These are phyloP conservation scores for Aegilops speltoides DNA, from an alignment of 176 grass and related monocot species.

Conservation along the genomic window DNA sequence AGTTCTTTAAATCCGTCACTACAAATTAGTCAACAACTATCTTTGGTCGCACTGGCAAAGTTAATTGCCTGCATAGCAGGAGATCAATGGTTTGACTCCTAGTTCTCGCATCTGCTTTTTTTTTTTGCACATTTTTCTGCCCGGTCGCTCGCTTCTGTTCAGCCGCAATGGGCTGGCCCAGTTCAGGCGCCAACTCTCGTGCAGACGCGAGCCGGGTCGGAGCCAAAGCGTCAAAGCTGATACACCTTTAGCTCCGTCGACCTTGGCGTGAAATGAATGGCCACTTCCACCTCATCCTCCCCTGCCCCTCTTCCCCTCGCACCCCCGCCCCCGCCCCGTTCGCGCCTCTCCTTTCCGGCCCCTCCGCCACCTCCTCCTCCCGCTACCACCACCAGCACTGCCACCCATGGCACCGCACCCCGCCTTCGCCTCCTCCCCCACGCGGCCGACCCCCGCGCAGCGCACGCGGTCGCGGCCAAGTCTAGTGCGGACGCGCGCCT, in stretches of 20 bases:
- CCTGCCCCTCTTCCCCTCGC: background rate
- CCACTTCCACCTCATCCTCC: slow-evolving; percentile 46
- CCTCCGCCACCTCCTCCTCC: background rate
- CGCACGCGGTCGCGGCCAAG: slow-evolving; percentile 37
- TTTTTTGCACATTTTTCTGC: no score
- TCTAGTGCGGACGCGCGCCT: slow-evolving; percentile 26
- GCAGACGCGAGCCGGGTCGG: no score
- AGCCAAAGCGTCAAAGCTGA: no score
- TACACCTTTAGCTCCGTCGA: background rate
- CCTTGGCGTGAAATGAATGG: slow-evolving; percentile 50
- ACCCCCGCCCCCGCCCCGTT: background rate
- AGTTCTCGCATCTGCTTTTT: no score
- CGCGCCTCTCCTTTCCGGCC: slow-evolving; percentile 21
- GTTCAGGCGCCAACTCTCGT: no score
- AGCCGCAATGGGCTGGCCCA: no score
- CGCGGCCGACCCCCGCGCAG: slow-evolving; percentile 42
- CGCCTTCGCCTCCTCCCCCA: background rate
- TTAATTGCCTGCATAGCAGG: no score
- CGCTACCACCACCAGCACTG: background rate
- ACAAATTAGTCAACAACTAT: no score
- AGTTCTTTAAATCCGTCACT: no score
- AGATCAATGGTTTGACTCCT: no score
- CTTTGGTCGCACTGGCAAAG: no score
- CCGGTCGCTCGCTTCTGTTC: no score
- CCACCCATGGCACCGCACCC: background rate